These are phyloP conservation scores for Epichloe coenophiala DNA, from an alignment of 2,329 filamentous ascomycete genomes.

Conservation along the genomic window DNA sequence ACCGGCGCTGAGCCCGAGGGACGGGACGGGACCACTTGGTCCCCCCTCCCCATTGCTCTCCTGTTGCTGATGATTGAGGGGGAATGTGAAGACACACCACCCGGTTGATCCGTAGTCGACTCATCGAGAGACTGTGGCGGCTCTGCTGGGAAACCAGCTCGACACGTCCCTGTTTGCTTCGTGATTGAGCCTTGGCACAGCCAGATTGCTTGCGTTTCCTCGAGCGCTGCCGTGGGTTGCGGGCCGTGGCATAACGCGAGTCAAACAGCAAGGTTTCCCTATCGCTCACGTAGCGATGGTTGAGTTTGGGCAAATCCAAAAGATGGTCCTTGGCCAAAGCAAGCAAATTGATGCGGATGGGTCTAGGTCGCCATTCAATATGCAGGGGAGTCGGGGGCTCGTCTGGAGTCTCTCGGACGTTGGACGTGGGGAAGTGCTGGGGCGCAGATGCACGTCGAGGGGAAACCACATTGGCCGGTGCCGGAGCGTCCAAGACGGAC, in stretches of 20 bases:
- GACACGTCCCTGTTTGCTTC: neutral
- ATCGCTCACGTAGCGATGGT: conserved; percentile 7
- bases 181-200: neutral
- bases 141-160: neutral
- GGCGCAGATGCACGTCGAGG: conserved; percentile 1
- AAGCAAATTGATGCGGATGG: conserved; percentile 1
- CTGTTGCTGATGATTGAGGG: too few relatives aligned
- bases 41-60: too few relatives aligned
- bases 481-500: conserved; percentile 3
- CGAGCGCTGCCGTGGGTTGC: neutral
- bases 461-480: neutral
- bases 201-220: neutral
- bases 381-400: neutral
- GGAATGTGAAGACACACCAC: neutral
- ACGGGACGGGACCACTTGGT: too few relatives aligned
- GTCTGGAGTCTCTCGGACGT: conserved; percentile 5
- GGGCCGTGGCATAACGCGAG: conserved; percentile 1
- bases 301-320: conserved; percentile 3
- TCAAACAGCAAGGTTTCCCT: conserved; percentile 3
- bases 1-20: too few relatives aligned
- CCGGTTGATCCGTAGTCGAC: conserved; percentile 1
- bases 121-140: neutral
- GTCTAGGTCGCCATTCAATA: neutral
- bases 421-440: conserved; percentile 8
- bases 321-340: conserved; percentile 6